These are phyloP conservation scores for Amphibolis antarctica DNA, from an alignment of 106 monocot species.

Conservation along the genomic window DNA sequence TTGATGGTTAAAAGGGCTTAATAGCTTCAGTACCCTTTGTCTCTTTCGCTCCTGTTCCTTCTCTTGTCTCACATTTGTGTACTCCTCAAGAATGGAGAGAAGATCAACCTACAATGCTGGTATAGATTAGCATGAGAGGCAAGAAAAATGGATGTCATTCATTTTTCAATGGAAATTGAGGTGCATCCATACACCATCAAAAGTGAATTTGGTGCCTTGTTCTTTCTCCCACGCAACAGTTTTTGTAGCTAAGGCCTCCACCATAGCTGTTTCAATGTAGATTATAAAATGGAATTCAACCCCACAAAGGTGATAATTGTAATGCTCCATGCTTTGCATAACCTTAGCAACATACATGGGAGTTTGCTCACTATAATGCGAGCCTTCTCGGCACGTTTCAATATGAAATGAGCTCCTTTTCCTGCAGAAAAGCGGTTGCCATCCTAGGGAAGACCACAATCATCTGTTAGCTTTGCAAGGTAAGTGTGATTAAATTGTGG, in stretches of 20 bases:
- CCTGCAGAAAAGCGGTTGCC: conserved; percentile 66
- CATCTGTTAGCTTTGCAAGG: too few relatives aligned
- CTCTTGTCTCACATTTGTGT: conserved; percentile 48
- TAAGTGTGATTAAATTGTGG: too few relatives aligned
- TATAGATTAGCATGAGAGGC: conserved; percentile 2
- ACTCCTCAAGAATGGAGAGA: conserved; percentile 68
- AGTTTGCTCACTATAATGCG: conserved; percentile 65
- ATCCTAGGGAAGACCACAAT: conserved; percentile 7
- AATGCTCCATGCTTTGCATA: too few relatives aligned
- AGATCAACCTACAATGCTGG: conserved; percentile 28
- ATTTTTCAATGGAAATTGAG: background rate
- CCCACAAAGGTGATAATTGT: too few relatives aligned
- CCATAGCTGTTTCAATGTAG: conserved; percentile 31
- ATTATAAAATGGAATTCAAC: background rate
- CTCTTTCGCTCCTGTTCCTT: conserved; percentile 64
- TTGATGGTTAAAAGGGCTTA: background rate
- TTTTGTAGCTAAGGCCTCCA: conserved; percentile 45
- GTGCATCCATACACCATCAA: conserved; percentile 53
- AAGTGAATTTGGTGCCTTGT: conserved; percentile 46
- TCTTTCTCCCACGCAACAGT: conserved; percentile 69
- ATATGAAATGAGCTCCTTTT: conserved; percentile 54
- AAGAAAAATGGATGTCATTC: background rate
- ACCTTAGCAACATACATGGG: conserved; percentile 36
- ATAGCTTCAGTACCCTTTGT: conserved; percentile 34
- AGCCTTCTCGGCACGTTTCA: conserved; percentile 53